Evolutionary conservation across 192 early-diverging fungal species (phyloP), one percentile per base, ranked within the genome.

Genomic region (Mortierella hygrophila): DNA sequence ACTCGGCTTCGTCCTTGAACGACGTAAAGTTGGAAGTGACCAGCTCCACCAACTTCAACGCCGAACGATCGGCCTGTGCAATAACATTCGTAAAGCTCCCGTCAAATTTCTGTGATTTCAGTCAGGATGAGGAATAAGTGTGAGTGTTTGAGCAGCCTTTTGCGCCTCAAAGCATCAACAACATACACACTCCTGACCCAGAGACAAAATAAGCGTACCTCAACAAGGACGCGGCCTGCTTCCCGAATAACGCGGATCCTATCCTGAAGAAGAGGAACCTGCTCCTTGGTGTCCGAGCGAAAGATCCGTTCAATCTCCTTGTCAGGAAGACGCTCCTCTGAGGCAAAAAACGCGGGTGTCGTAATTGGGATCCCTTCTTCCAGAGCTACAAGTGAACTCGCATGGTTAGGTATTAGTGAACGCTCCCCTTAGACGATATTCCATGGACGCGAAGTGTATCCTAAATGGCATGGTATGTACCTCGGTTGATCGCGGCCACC

Each of bases 401-500:
- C 10, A 37, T 21, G 18, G 69, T 42, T 7, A 60, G 16, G 9
- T 47, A 37, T 23, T 15, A 65, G 4, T 65, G 16, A 18, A 52
- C 4, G 16, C 49, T 52, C 18, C 2, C 49, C 4, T 15, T 10
- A 49, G 49, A 15, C 13, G 42, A 46, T 13, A 46, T 13, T 46
- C 44, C 44, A 46, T 46, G 44, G 9, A 29, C 23, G 32, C n/a
- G n/a, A 8, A 40, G 32, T 76, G 3, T 60, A 37, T 8, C 69
- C 6, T 41, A 8, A 44, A 16, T 4, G 20, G 32, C 26, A 40
- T 21, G 44, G 10, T 55, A 63, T 79, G 23, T 88, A 91, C 92
- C 92, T 83, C 94, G 86, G 82, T 96, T 94, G 75, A 97, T 90
- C 6, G 93, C 91, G 0, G 96, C 96, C 44, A 94, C 94, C 46